These are phyloP conservation scores for Scutellaria barbata DNA, from an alignment of 257 asterid genomes.

Conservation along the genomic window DNA sequence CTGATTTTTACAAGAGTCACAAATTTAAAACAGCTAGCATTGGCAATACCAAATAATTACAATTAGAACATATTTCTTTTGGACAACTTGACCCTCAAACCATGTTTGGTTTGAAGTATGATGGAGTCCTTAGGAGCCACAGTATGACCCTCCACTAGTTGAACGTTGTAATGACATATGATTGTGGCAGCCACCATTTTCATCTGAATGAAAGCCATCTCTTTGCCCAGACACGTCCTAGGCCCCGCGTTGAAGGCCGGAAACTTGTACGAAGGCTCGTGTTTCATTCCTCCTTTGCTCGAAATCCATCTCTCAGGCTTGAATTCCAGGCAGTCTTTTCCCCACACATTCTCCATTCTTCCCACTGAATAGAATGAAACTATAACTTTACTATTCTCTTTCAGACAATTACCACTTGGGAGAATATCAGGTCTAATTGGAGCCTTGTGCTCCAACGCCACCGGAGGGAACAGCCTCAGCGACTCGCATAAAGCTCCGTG, in stretches of 20 bases:
- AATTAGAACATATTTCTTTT: slow-evolving; percentile 33
- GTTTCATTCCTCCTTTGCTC: slow-evolving; percentile 39
- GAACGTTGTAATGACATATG: slow-evolving; percentile 41
- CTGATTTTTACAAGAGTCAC: no score
- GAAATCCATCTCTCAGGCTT: slow-evolving; percentile 70
- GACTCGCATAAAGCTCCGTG: slow-evolving; percentile 66
- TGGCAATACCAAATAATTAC: not conserved
- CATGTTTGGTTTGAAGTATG: slow-evolving; percentile 52
- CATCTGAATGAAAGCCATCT: slow-evolving; percentile 64
- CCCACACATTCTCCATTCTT: slow-evolving; percentile 61
- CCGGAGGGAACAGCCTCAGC: slow-evolving; percentile 55
- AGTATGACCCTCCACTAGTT: slow-evolving; percentile 39
- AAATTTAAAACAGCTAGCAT: no score
- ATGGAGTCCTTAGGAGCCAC: slow-evolving; percentile 50
- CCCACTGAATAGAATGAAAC: slow-evolving; percentile 59
- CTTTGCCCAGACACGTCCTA: slow-evolving; percentile 63
- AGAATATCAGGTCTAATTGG: slow-evolving; percentile 39
- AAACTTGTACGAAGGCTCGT: slow-evolving; percentile 64
- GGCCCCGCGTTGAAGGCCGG: slow-evolving; percentile 69
- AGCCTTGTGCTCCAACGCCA: slow-evolving; percentile 60
- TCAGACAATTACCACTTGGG: slow-evolving; percentile 45
- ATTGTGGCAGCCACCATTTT: slow-evolving; percentile 61
- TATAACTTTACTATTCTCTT: slow-evolving; percentile 36
- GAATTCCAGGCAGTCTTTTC: slow-evolving; percentile 52
- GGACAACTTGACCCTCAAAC: slow-evolving; percentile 48